Evolutionary conservation across 2,329 filamentous ascomycete genomes (phyloP).

Genomic region (Hymenoscyphus fructigenus): DNA sequence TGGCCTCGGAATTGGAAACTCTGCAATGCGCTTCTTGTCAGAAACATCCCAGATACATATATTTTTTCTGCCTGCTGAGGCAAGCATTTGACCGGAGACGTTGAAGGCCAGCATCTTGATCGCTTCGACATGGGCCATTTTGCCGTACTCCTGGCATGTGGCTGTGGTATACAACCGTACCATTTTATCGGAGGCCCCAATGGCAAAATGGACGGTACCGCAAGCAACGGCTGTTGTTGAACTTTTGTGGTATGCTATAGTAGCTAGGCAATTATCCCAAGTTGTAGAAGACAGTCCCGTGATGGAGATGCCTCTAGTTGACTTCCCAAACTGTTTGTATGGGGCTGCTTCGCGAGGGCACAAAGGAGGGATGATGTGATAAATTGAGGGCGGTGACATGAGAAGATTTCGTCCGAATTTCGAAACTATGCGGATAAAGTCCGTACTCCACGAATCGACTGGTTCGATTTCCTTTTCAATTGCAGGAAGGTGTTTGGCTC

Average conservation of each 20-base stretch:
- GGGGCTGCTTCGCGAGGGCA: constrained; percentile 1
- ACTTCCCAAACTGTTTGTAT: constrained; percentile 1
- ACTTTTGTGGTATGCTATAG: not conserved
- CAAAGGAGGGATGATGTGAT: constrained; percentile 17
- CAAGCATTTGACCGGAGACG: not conserved
- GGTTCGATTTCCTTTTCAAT: constrained; percentile 25
- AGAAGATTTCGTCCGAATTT: constrained; percentile 13
- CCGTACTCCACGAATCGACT: constrained; percentile 31
- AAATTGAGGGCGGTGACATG: constrained; percentile 12
- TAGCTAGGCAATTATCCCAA: not conserved
- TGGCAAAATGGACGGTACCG: not conserved
- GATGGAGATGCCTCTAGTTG: not conserved
- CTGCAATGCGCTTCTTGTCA: not conserved
- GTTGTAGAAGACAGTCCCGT: not conserved
- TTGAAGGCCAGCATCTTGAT: not conserved
- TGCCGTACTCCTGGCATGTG: not conserved
- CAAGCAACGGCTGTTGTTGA: not conserved
- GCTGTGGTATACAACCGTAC: not conserved
- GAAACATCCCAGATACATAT: not conserved
- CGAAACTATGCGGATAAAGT: constrained; percentile 10
- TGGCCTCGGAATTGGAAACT: not conserved
- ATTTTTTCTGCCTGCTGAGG: not conserved
- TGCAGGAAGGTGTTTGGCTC: constrained; percentile 14
- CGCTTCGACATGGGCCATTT: not conserved
- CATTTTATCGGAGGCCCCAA: not conserved